Conservation (phyloP, 148 eudicot genomes). For the Silene latifolia region DNA sequence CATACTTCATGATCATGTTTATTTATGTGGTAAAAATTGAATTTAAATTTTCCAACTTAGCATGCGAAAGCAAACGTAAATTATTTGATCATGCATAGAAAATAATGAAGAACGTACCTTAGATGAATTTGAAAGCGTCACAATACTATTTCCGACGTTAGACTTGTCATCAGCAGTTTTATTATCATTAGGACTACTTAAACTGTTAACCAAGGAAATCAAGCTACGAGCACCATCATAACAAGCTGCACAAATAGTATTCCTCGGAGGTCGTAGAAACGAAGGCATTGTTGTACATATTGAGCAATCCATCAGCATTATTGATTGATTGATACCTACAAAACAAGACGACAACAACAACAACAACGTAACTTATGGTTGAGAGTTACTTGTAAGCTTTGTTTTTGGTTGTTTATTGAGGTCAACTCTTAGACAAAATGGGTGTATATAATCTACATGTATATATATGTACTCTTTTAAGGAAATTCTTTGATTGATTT, state of each 20-base stretch:
- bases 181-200: background rate
- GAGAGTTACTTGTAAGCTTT: background rate
- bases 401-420: constrained; percentile 10
- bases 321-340: too few relatives aligned
- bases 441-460: background rate
- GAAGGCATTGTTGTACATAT: constrained; percentile 75
- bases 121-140: constrained; percentile 21
- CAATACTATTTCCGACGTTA: constrained; percentile 9
- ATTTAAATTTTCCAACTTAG: too few relatives aligned
- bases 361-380: too few relatives aligned
- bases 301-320: constrained; percentile 63
- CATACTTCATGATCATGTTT: too few relatives aligned
- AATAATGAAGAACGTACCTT: constrained; percentile 35
- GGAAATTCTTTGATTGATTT: constrained; percentile 8
- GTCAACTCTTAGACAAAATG: constrained; percentile 32
- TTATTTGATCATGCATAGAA: too few relatives aligned
- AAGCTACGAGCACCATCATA: constrained; percentile 70
- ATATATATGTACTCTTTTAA: constrained; percentile 11
- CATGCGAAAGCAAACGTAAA: too few relatives aligned
- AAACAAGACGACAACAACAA: too few relatives aligned
- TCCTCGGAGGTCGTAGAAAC: constrained; percentile 74
- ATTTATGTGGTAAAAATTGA: too few relatives aligned
- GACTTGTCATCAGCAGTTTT: constrained; percentile 30
- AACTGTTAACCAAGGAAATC: constrained; percentile 46
- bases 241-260: constrained; percentile 76